Evolutionary conservation across 2,329 filamentous ascomycete species (phyloP).

Genomic region (Bisporella sp.): DNA sequence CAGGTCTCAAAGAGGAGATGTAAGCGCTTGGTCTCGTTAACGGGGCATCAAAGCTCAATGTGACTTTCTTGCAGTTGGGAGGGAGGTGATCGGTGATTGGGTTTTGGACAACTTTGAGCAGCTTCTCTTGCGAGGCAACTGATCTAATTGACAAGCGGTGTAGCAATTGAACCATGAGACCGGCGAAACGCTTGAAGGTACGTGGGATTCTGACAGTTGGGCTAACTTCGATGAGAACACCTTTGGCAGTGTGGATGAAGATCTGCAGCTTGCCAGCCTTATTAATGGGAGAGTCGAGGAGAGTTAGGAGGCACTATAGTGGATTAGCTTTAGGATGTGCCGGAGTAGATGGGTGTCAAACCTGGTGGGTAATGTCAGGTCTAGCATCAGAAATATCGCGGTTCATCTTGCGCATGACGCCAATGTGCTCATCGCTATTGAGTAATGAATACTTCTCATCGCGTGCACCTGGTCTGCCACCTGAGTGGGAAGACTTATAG

Average conservation of each 20-base stretch:
- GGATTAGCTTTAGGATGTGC: constrained; percentile 18
- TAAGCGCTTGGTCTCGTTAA: constrained; percentile 87
- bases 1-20: constrained; percentile 66
- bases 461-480: constrained; percentile 49
- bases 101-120: constrained; percentile 95
- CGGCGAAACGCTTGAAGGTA: constrained; percentile 98
- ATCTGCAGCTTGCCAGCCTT: constrained; percentile 97
- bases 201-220: constrained; percentile 96
- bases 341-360: constrained; percentile 38
- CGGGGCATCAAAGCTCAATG: constrained; percentile 86
- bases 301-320: constrained; percentile 82
- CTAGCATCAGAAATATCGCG: constrained; percentile 96
- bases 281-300: constrained; percentile 97
- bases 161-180: constrained; percentile 95
- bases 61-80: constrained; percentile 95
- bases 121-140: constrained; percentile 94
- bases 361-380: constrained; percentile 98
- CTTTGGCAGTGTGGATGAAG: constrained; percentile 96
- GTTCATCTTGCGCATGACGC: constrained; percentile 99
- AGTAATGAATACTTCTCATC: constrained; percentile 97
- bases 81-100: constrained; percentile 96
- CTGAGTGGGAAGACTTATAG: constrained; percentile 80
- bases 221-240: constrained; percentile 94
- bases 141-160: constrained; percentile 94
- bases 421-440: constrained; percentile 98